Percentiles rank a stretch among this genome's conserved stretches.
phyloP scores from a whole-genome alignment of 2,329 filamentous ascomycete species.

The Diaporthe helianthi region DNA sequence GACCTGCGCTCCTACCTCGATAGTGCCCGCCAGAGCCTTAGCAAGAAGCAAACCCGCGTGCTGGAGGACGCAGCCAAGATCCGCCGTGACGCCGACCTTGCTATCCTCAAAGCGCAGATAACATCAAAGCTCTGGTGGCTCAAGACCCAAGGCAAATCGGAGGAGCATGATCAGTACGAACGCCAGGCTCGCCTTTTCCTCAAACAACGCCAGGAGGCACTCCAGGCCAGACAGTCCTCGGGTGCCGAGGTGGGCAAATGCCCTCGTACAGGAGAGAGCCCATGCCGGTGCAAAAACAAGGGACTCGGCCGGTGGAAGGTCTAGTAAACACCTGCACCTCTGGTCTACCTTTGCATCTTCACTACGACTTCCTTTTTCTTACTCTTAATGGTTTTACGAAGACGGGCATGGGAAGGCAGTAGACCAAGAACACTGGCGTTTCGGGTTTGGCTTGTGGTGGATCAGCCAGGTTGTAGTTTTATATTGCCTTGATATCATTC shows the following conservation, averaged over 20 bases:
- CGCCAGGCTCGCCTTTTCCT: constrained; percentile 55
- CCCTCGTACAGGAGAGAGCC: constrained; percentile 20
- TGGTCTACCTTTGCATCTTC: constrained; percentile 14
- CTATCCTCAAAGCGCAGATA: constrained; percentile 61
- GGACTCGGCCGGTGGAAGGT: constrained; percentile 25
- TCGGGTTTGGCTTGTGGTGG: constrained; percentile 8
- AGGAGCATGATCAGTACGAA: constrained; percentile 54
- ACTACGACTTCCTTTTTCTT: neutral
- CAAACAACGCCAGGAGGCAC: constrained; percentile 45
- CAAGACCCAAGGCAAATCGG: constrained; percentile 56
- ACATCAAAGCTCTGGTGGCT: constrained; percentile 65
- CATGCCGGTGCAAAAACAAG: constrained; percentile 25
- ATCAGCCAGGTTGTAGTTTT: neutral
- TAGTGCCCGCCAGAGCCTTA: constrained; percentile 45
- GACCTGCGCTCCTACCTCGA: constrained; percentile 39
- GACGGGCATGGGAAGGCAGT: constrained; percentile 18
- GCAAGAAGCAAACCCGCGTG: constrained; percentile 35
- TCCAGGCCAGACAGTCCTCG: constrained; percentile 42
- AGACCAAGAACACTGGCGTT: constrained; percentile 25
- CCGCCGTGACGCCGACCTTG: constrained; percentile 51
- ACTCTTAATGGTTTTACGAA: neutral
- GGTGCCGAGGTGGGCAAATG: constrained; percentile 14
- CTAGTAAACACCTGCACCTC: constrained; percentile 27
- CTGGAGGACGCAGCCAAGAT: constrained; percentile 42
- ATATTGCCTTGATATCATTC: constrained; percentile 8